These are phyloP conservation scores for Penicillium samsonianum DNA, from an alignment of 495 filamentous ascomycete species.

Conservation along the genomic window DNA sequence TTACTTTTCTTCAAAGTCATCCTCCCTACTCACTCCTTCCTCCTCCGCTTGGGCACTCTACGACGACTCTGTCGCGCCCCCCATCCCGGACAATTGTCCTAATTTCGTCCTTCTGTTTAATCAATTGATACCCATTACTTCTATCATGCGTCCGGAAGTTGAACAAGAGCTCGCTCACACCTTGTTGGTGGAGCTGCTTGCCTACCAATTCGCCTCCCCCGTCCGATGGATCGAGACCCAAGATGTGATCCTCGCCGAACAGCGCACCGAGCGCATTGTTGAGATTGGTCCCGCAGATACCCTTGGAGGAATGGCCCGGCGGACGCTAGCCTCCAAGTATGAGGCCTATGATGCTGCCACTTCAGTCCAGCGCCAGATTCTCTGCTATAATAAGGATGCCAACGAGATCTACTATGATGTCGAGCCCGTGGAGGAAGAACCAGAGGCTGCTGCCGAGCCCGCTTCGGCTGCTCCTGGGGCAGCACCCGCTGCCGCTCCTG, in stretches of 20 bases:
- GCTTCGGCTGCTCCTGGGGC: conserved; percentile 31
- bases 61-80: conserved; percentile 7
- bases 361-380: conserved; percentile 92
- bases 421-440: conserved; percentile 91
- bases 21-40: conserved; percentile 13
- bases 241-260: conserved; percentile 97
- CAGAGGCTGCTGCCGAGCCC: conserved; percentile 56
- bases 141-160: conserved; percentile 92
- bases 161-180: conserved; percentile 99
- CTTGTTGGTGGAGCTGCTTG: conserved; percentile 94
- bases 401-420: conserved; percentile 99
- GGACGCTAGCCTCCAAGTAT: conserved; percentile 95
- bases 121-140: conserved; percentile 26
- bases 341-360: conserved; percentile 98
- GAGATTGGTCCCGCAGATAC: conserved; percentile 98
- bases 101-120: conserved; percentile 15
- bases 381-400: conserved; percentile 99
- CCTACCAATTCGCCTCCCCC: conserved; percentile 98
- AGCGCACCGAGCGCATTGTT: conserved; percentile 93
- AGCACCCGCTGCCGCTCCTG: conserved; percentile 48
- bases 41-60: conserved; percentile 7
- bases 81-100: conserved; percentile 6
- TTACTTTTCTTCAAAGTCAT: conserved; percentile 13
- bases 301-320: conserved; percentile 96
- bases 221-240: conserved; percentile 99